Evolutionary conservation across 805 yeast genomes (phyloP).

Genomic region (Grigorovia humatica): DNA sequence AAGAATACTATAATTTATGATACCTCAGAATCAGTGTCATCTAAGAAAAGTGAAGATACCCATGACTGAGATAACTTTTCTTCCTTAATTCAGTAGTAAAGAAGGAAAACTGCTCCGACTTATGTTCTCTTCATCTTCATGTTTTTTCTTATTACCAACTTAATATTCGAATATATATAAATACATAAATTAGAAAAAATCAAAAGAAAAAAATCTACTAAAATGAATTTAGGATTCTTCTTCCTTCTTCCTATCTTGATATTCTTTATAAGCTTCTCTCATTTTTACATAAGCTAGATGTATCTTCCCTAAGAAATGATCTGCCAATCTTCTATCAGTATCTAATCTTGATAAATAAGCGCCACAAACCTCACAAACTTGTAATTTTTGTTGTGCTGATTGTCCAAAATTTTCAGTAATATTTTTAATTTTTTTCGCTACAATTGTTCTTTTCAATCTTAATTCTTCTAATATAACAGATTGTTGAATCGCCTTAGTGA

Average conservation of each 20-base stretch:
- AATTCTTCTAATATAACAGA: slow-evolving; percentile 37
- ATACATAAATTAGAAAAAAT: not conserved
- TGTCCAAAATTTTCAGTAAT: slow-evolving; percentile 69
- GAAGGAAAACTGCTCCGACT: too few relatives aligned
- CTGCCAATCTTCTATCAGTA: slow-evolving; percentile 79
- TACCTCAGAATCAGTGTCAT: too few relatives aligned
- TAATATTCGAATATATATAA: not conserved
- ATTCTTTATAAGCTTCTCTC: slow-evolving; percentile 41
- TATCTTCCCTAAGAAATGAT: slow-evolving; percentile 79
- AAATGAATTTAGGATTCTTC: not conserved
- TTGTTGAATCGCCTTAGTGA: slow-evolving; percentile 41
- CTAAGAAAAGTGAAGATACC: too few relatives aligned
- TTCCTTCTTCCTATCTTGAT: not conserved
- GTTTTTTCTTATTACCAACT: not conserved
- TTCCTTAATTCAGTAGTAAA: too few relatives aligned
- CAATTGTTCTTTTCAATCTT: slow-evolving; percentile 38
- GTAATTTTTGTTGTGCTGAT: slow-evolving; percentile 80
- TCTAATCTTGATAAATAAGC: slow-evolving; percentile 80
- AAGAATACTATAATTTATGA: not conserved
- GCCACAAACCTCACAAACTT: slow-evolving; percentile 84
- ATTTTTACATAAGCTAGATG: slow-evolving; percentile 76
- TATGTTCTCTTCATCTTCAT: too few relatives aligned
- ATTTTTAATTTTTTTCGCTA: slow-evolving; percentile 47
- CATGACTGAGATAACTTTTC: too few relatives aligned
- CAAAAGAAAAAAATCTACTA: not conserved